These are phyloP conservation scores for Ustilago curta DNA, from an alignment of 1,284 basidiomycete species.

Conservation along the genomic window DNA sequence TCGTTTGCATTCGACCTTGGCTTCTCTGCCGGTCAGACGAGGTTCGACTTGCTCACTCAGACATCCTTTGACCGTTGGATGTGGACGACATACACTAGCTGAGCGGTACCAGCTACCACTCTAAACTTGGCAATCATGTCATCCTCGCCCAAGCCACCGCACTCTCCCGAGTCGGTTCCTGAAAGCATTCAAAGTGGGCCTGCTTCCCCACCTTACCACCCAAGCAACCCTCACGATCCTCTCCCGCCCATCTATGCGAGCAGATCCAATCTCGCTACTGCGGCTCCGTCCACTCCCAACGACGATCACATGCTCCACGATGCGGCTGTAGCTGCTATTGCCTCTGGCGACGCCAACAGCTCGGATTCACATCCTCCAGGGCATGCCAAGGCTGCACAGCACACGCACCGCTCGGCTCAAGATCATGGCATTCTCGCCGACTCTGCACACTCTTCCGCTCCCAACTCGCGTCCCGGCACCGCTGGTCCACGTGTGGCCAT, in stretches of 20 bases:
- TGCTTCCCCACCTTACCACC: constrained; percentile 54
- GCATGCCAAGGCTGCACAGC: constrained; percentile 12
- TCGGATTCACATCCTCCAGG: constrained; percentile 1
- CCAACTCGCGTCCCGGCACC: constrained; percentile 33
- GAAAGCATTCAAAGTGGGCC: constrained; percentile 29
- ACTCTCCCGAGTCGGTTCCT: constrained; percentile 29
- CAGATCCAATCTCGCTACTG: constrained; percentile 35
- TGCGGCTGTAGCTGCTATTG: constrained; percentile 35
- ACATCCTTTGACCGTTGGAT: background rate
- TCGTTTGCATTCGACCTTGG: background rate
- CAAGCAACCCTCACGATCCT: constrained; percentile 24
- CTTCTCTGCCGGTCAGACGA: constrained; percentile 17
- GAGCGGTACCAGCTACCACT: background rate
- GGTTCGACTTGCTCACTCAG: background rate
- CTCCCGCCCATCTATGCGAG: constrained; percentile 49
- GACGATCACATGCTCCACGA: constrained; percentile 21
- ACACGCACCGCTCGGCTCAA: background rate
- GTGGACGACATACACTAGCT: background rate
- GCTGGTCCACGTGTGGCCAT: constrained; percentile 56
- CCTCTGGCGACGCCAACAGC: constrained; percentile 29
- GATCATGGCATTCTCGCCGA: constrained; percentile 21
- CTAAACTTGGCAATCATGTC: constrained; percentile 4
- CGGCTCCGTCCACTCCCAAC: constrained; percentile 8
- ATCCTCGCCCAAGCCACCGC: constrained; percentile 14
- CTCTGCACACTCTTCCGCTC: constrained; percentile 14